A percentile compares a stretch with the other conserved stretches of the same genome.
Evolutionary conservation across 306 rosid species (phyloP).

Genomic region (Cyamopsis tetragonoloba): DNA sequence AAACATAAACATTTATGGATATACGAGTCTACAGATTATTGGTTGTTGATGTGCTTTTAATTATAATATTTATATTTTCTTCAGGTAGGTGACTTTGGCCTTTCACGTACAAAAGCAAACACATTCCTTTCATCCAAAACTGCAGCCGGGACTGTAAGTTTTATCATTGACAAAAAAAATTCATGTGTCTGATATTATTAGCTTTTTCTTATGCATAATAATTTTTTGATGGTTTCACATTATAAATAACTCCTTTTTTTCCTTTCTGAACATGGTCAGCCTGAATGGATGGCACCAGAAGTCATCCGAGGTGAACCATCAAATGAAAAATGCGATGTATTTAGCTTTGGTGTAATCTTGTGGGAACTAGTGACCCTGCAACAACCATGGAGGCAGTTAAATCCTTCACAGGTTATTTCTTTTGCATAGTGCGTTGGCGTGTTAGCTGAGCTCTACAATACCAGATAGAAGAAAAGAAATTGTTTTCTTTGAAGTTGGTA

Average conservation of each 20-base stretch:
- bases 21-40: background rate
- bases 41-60: background rate
- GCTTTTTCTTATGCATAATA: background rate
- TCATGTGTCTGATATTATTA: background rate
- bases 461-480: background rate
- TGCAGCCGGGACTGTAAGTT: conserved; percentile 95
- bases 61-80: conserved; percentile 21
- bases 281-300: conserved; percentile 99
- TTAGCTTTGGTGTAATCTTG: conserved; percentile 92
- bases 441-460: conserved; percentile 15
- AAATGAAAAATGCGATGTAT: conserved; percentile 86
- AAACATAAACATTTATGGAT: background rate
- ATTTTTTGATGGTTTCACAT: conserved; percentile 18
- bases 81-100: conserved; percentile 93
- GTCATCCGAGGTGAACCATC: conserved; percentile 85
- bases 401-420: conserved; percentile 72
- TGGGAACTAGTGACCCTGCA: conserved; percentile 90
- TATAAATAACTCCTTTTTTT: conserved; percentile 4
- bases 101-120: conserved; percentile 85
- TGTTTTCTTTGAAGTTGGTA: background rate
- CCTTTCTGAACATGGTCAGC: conserved; percentile 29
- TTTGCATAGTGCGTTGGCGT: background rate
- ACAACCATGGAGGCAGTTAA: conserved; percentile 80
- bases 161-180: conserved; percentile 2
- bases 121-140: conserved; percentile 90